Percentiles rank a stretch among this genome's conserved stretches.
These are phyloP conservation scores for Boletus rex-veris DNA, from an alignment of 768 basidiomycete genomes.

Conservation along the genomic window DNA sequence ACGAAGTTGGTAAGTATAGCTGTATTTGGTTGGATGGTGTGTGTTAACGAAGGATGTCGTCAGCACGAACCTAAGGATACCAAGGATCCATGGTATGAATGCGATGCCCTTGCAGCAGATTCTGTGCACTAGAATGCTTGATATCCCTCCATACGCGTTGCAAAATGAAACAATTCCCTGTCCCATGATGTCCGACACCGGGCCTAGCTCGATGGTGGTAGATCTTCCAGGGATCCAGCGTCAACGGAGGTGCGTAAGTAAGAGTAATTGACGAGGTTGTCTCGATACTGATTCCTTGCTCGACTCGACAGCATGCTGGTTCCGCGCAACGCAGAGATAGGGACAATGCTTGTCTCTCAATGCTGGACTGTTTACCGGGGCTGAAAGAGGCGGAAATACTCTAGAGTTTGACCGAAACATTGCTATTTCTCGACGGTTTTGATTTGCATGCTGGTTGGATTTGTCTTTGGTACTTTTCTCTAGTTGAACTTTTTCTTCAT, in stretches of 20 bases:
- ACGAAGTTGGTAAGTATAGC: conserved; percentile 8
- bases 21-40: neutral
- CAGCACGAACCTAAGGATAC: conserved; percentile 4
- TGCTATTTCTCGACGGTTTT: neutral
- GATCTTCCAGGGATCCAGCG: neutral
- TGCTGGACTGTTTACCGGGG: conserved; percentile 6
- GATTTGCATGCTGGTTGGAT: neutral
- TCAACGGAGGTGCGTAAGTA: conserved; percentile 16
- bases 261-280: neutral
- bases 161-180: neutral
- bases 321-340: neutral
- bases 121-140: conserved; percentile 1
- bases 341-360: neutral
- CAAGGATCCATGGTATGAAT: neutral
- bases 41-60: neutral
- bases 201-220: neutral
- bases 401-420: neutral
- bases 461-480: neutral
- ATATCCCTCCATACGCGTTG: neutral
- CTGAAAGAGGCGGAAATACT: conserved; percentile 6
- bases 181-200: neutral
- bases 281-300: neutral
- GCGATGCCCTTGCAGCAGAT: neutral
- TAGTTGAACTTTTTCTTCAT: neutral
- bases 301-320: neutral